These are phyloP conservation scores for Isatis lusitanica DNA, from an alignment of 441 rosid species.

Conservation along the genomic window DNA sequence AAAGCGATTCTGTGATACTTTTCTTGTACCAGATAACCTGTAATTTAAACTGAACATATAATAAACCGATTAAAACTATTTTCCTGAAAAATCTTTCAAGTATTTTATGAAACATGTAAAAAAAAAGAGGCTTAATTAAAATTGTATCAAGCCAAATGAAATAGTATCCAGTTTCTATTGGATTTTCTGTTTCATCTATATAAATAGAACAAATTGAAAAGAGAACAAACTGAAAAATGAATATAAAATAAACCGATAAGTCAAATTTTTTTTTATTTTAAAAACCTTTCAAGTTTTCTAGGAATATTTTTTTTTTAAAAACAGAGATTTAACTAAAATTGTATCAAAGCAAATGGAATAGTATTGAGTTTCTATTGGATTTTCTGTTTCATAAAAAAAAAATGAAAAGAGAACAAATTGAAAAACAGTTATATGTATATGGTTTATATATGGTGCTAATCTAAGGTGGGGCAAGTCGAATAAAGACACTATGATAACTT, in stretches of 20 bases:
- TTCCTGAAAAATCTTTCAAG: background rate
- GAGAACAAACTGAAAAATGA: no score
- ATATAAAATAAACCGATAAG: background rate
- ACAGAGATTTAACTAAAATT: background rate
- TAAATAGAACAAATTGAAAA: background rate
- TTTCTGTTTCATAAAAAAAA: background rate
- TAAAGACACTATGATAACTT: background rate
- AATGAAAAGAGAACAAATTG: background rate
- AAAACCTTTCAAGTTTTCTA: background rate
- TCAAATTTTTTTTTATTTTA: background rate
- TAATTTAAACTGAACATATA: background rate
- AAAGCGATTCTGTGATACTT: background rate
- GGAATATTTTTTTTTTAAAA: no score
- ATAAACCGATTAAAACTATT: background rate
- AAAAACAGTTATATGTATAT: background rate
- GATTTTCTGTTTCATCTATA: background rate
- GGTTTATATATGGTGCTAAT: background rate
- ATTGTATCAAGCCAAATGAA: background rate
- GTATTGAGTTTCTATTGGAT: background rate
- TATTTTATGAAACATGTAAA: background rate
- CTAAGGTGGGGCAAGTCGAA: background rate
- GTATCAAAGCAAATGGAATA: background rate
- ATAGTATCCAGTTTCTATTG: background rate
- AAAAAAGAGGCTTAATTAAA: background rate
- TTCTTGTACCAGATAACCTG: background rate